Base-by-base conservation (phyloP, 768 basidiomycete species). In the Mycena amicta region DNA sequence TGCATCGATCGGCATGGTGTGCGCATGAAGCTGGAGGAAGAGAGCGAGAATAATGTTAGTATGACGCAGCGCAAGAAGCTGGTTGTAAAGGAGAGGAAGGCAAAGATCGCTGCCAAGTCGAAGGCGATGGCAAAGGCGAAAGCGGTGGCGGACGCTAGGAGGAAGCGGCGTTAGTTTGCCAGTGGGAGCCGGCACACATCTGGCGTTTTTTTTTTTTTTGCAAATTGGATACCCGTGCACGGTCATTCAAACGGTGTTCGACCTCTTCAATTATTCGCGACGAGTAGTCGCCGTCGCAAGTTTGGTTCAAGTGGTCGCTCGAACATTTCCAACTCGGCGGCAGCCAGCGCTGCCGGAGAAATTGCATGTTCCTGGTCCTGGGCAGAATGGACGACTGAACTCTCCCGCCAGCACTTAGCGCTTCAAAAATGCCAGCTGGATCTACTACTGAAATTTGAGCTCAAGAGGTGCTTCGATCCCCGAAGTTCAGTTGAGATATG, bases 1-100 rank as follows among this genome's bases (percentile, higher is more conserved):
- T 86, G 86, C 69, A 88, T 92, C 52, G 84, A 85, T 50, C 74
- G 74, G 27, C 81, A 86, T 68, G 61, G 86, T 60, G 65, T 49
- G 27, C 72, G 69, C 25, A 75, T 75, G 27, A 78, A 74, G 49
- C 71, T 68, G 59, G 84, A 87, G 64, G 85, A 86, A 55, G 70
- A 67, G 50, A 80, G 76, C 5, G 87, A 87, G 33, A 79, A 72
- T 23, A 81, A 80, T 50, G 69, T 92, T 50, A 92, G 90, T 66
- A 73, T 79, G 51, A 92, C 89, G 26, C 90, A 92, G 74, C 77
- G 83, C 66, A 89, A 83, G 75, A 92, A 91, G 70, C 74, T 73
- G 61, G 66, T 49, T 28, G 27, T 49, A 5, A 20, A 5, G 27
- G 47, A 49, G 47, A 5, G 47, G 47, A 49, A 49, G 26, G 47